Percentiles rank a stretch among this genome's conserved stretches.
Evolutionary conservation across 257 asterid genomes (phyloP).

Genomic region (Ligustrum vulgare): DNA sequence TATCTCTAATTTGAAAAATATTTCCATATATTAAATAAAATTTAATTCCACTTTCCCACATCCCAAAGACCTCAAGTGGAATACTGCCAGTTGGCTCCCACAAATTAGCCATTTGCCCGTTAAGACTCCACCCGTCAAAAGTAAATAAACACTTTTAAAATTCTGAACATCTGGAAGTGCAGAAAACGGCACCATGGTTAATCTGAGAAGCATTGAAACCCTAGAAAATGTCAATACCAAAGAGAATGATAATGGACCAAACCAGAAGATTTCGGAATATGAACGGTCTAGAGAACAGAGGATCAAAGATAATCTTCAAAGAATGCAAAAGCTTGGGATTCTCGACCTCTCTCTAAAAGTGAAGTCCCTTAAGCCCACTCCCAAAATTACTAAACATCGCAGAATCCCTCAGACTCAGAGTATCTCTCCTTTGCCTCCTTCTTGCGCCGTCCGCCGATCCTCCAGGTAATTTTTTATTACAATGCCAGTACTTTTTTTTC

Average conservation of each 20-base stretch:
- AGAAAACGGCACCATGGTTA: conserved; percentile 11
- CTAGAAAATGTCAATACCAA: background rate
- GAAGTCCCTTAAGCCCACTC: conserved; percentile 44
- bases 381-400: conserved; percentile 25
- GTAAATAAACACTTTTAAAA: background rate
- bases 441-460: conserved; percentile 80
- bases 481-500: background rate
- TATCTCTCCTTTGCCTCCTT: conserved; percentile 39
- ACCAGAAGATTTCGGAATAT: conserved; percentile 38
- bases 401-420: conserved; percentile 27
- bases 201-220: background rate
- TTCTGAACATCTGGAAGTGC: background rate
- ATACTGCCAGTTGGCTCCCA: conserved; percentile 21
- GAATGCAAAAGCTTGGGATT: conserved; percentile 88
- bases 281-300: conserved; percentile 79
- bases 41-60: conserved; percentile 31
- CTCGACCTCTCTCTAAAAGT: conserved; percentile 62
- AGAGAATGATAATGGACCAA: conserved; percentile 26
- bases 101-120: conserved; percentile 45
- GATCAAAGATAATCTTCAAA: conserved; percentile 71
- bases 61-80: conserved; percentile 21
- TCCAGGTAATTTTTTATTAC: conserved; percentile 50
- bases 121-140: conserved; percentile 11
- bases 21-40: background rate
- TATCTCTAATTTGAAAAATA: too few species aligned